Evolutionary conservation across 2,329 filamentous ascomycete species (phyloP).

Genomic region (Nothophoma quercina): DNA sequence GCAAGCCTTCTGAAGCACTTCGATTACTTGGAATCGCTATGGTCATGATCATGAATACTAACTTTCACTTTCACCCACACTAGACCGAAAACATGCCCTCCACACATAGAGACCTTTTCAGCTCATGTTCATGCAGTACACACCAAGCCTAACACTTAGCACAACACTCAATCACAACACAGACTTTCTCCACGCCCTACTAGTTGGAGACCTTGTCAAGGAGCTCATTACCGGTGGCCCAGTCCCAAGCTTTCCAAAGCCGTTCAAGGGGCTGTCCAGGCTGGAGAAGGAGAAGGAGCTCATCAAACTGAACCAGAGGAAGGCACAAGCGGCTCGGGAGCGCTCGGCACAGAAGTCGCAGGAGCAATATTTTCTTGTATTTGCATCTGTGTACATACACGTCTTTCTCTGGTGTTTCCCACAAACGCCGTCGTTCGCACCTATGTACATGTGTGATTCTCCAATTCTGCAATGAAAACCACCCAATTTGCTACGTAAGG

Average conservation of each 20-base stretch:
- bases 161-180: background rate
- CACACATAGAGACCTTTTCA: no score
- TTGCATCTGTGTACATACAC: constrained; percentile 8
- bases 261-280: background rate
- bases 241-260: background rate
- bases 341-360: background rate
- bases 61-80: background rate
- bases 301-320: background rate
- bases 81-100: background rate
- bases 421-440: constrained; percentile 1
- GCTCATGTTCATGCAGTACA: background rate
- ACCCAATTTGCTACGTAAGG: constrained; percentile 3
- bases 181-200: background rate
- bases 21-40: background rate
- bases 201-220: background rate
- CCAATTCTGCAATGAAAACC: background rate
- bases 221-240: background rate
- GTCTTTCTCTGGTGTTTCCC: constrained; percentile 1
- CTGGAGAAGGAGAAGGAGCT: background rate
- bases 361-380: background rate
- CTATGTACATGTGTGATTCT: constrained; percentile 5
- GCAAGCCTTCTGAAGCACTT: no score
- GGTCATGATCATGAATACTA: background rate
- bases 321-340: background rate
- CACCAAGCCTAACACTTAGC: background rate